These are phyloP conservation scores for Pseudopediastrum boryanum DNA, from an alignment of 139 green algal genomes.

Conservation along the genomic window DNA sequence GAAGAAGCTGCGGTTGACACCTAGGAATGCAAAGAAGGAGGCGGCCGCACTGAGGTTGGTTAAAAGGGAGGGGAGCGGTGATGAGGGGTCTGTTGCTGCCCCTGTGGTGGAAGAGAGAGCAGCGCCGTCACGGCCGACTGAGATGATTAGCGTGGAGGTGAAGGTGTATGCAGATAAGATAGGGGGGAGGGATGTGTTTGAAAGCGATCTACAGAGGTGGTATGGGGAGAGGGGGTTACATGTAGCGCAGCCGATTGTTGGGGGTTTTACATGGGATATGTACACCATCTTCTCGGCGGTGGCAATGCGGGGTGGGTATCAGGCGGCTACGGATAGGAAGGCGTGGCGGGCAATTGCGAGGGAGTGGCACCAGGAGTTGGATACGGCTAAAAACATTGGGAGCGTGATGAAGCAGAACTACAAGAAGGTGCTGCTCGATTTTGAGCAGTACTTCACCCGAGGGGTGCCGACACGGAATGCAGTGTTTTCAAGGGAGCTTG, in stretches of 20 bases:
- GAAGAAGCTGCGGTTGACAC: background rate
- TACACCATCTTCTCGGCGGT: slow-evolving; percentile 15
- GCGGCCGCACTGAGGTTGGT: background rate
- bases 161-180: background rate
- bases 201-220: background rate
- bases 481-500: too few species aligned
- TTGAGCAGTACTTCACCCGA: slow-evolving; percentile 5
- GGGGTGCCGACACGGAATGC: background rate
- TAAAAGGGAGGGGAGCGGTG: background rate
- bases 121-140: background rate
- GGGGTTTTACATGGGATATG: background rate
- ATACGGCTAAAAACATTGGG: background rate
- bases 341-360: slow-evolving; percentile 2
- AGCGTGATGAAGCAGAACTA: background rate
- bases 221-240: background rate
- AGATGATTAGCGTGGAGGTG: background rate
- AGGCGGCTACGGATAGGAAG: background rate
- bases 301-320: slow-evolving; percentile 7
- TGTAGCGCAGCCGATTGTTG: background rate
- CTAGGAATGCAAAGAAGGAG: background rate
- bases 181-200: background rate
- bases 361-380: background rate
- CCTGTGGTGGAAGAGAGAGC: background rate
- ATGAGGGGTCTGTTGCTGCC: background rate
- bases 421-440: background rate